Conservation (phyloP, 1,284 basidiomycete genomes). For the Ganoderma boninense region DNA sequence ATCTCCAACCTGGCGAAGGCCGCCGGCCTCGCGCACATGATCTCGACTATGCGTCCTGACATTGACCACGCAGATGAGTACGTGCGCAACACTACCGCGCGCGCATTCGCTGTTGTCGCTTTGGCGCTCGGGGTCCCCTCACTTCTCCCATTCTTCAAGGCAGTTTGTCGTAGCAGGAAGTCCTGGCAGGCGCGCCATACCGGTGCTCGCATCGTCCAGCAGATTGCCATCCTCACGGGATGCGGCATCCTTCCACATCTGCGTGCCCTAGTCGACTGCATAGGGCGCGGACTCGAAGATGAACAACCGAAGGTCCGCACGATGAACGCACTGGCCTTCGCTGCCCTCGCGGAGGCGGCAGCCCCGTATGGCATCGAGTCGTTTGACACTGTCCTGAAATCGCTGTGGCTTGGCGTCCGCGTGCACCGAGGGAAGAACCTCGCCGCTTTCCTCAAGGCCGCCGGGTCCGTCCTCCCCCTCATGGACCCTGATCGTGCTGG, state of each 20-base stretch:
- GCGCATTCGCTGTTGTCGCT: conserved; percentile 98
- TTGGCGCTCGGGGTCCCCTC: conserved; percentile 98
- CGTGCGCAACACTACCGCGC: conserved; percentile 97
- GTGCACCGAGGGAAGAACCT: conserved; percentile 98
- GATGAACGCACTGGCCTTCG: conserved; percentile 96
- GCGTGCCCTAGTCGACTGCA: conserved; percentile 95
- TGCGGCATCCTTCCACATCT: conserved; percentile 97
- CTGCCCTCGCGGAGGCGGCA: conserved; percentile 95
- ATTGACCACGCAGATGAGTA: conserved; percentile 99
- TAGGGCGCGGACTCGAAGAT: conserved; percentile 96
- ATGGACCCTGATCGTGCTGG: conserved; percentile 99
- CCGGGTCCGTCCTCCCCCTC: conserved; percentile 98
- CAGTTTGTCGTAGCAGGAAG: conserved; percentile 98
- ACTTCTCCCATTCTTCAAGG: conserved; percentile 96
- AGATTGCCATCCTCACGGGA: conserved; percentile 99
- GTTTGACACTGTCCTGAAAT: conserved; percentile 98
- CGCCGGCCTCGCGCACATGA: conserved; percentile 99
- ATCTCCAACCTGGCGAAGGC: conserved; percentile 99
- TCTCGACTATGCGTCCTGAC: conserved; percentile 99
- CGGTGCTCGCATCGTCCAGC: conserved; percentile 98
- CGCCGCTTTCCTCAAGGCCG: conserved; percentile 98
- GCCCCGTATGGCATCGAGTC: conserved; percentile 99
- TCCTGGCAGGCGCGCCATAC: conserved; percentile 99
- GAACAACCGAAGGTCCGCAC: conserved; percentile 99
- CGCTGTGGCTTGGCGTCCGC: conserved; percentile 97